Conservation (phyloP, 176 grass and related monocot genomes). For the Chloris gayana region DNA sequence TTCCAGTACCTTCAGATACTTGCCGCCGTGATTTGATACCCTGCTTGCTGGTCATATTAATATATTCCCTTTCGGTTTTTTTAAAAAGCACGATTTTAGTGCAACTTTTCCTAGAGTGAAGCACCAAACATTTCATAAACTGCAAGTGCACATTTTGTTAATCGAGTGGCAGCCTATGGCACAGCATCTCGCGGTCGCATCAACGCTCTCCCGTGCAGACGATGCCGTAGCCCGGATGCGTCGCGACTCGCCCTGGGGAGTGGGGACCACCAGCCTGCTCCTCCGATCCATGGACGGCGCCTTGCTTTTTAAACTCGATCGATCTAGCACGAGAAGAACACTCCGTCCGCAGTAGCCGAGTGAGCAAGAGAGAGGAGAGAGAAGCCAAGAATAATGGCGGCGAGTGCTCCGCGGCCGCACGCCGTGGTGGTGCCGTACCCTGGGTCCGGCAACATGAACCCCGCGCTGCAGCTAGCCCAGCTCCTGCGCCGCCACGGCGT, state of each 20-base stretch:
- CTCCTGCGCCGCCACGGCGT: conserved; percentile 44
- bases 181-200: background rate
- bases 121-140: no score
- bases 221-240: background rate
- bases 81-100: no score
- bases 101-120: no score
- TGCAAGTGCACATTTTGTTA: no score
- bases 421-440: conserved; percentile 55
- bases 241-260: background rate
- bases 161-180: no score
- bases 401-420: conserved; percentile 20
- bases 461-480: conserved; percentile 50
- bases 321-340: background rate
- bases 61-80: no score
- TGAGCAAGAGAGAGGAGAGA: background rate
- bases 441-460: conserved; percentile 50
- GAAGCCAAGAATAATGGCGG: background rate
- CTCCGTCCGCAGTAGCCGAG: background rate
- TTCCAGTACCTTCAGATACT: no score
- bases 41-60: background rate
- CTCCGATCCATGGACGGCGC: background rate
- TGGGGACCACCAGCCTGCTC: background rate
- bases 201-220: background rate
- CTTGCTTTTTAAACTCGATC: background rate
- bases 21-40: background rate